These are phyloP conservation scores for Aspergillus fumigatiaffinis DNA, from an alignment of 2,329 filamentous ascomycete genomes.

Conservation along the genomic window DNA sequence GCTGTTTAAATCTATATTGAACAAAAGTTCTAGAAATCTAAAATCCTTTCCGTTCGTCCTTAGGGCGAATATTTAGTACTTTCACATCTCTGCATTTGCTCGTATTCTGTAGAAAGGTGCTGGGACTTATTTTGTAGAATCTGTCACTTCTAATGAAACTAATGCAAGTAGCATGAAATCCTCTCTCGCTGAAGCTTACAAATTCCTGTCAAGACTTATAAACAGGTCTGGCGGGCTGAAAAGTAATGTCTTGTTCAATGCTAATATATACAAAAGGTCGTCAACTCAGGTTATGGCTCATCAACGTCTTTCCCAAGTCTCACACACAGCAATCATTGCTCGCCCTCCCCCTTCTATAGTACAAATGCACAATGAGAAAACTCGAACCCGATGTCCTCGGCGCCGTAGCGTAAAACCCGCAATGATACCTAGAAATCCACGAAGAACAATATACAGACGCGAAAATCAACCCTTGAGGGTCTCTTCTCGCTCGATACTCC, in stretches of 20 bases:
- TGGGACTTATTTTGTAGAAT: not conserved
- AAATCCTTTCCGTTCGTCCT: slow-evolving; percentile 12
- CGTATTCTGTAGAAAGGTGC: not conserved
- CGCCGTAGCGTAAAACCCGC: slow-evolving; percentile 2
- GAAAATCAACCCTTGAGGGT: slow-evolving; percentile 57
- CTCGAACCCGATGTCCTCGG: slow-evolving; percentile 1
- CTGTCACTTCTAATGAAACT: not conserved
- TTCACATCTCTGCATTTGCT: not conserved
- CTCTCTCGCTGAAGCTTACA: not conserved
- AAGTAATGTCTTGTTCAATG: not conserved
- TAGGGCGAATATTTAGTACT: slow-evolving; percentile 5
- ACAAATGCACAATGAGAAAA: slow-evolving; percentile 1
- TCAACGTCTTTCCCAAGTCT: not conserved
- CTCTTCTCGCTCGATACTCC: slow-evolving; percentile 74
- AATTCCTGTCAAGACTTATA: not conserved
- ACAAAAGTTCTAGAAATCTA: slow-evolving; percentile 30
- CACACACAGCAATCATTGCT: not conserved
- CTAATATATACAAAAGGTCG: slow-evolving; percentile 8
- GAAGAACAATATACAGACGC: not conserved
- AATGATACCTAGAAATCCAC: not conserved
- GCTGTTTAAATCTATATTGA: slow-evolving; percentile 58
- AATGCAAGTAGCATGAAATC: not conserved
- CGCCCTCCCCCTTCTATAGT: not conserved
- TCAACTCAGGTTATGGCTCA: slow-evolving; percentile 8
- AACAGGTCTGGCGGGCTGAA: not conserved